These are phyloP conservation scores for Exsudoporus frostii DNA, from an alignment of 768 basidiomycete species.

Conservation along the genomic window DNA sequence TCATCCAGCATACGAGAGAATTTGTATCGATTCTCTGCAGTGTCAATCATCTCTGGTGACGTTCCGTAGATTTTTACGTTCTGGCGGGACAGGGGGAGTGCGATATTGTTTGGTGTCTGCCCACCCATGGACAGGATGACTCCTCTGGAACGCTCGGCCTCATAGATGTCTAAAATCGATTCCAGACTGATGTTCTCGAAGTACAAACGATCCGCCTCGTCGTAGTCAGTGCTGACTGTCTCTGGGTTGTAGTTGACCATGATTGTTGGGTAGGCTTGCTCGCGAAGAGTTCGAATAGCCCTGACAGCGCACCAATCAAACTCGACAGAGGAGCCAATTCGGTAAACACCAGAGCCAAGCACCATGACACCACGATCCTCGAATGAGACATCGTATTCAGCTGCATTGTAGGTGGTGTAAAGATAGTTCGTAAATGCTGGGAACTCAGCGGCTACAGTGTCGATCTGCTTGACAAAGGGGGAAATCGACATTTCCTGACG, in stretches of 20 bases:
- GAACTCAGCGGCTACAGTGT: slow-evolving; percentile 98
- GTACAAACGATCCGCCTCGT: slow-evolving; percentile 96
- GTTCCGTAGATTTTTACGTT: slow-evolving; percentile 99
- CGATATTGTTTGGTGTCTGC: slow-evolving; percentile 98
- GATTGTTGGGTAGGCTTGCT: slow-evolving; percentile 91
- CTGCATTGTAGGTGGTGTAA: slow-evolving; percentile 97
- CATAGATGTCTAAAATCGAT: slow-evolving; percentile 96
- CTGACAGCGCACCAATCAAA: slow-evolving; percentile 99
- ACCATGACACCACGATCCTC: slow-evolving; percentile 94
- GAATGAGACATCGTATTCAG: slow-evolving; percentile 89
- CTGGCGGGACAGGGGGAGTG: slow-evolving; percentile 90
- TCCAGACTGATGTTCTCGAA: slow-evolving; percentile 99
- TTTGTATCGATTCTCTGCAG: slow-evolving; percentile 98
- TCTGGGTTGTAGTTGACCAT: slow-evolving; percentile 99
- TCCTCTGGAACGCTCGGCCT: slow-evolving; percentile 82
- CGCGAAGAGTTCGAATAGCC: slow-evolving; percentile 91
- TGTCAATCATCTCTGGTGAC: slow-evolving; percentile 99
- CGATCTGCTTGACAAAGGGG: slow-evolving; percentile 98
- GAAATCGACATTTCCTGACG: slow-evolving; percentile 80
- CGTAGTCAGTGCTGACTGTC: slow-evolving; percentile 98
- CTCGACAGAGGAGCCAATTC: slow-evolving; percentile 98
- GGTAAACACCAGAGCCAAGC: slow-evolving; percentile 95
- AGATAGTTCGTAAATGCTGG: slow-evolving; percentile 98
- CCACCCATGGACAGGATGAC: slow-evolving; percentile 98
- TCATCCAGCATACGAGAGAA: slow-evolving; percentile 97